Evolutionary conservation across 345 rosid genomes (phyloP).

Genomic region (Bruguiera sexangula): DNA sequence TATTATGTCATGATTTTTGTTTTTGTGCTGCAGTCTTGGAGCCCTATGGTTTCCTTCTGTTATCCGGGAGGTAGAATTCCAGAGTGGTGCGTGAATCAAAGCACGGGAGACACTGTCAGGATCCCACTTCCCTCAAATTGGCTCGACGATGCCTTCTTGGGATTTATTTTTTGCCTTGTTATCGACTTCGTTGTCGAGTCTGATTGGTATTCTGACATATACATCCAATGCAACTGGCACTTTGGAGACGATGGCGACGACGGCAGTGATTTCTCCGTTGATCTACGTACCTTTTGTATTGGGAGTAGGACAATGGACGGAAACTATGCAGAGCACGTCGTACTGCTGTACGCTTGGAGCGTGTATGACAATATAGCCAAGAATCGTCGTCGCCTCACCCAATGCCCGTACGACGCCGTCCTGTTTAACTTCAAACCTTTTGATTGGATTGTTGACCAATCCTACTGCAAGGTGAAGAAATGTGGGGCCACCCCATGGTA

Average conservation of each 20-base stretch:
- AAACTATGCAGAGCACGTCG: too few relatives aligned
- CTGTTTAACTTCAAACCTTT: slow-evolving; percentile 11
- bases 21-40: too few relatives aligned
- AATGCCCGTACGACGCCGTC: not conserved
- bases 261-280: too few relatives aligned
- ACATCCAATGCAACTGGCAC: too few relatives aligned
- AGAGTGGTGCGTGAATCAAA: slow-evolving; percentile 7
- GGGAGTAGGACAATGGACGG: too few relatives aligned
- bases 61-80: slow-evolving; percentile 15
- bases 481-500: not conserved
- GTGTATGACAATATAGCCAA: not conserved
- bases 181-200: too few relatives aligned
- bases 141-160: not conserved
- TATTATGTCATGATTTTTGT: too few relatives aligned
- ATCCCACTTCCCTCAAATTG: slow-evolving; percentile 10
- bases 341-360: too few relatives aligned
- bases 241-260: too few relatives aligned
- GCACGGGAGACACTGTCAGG: not conserved
- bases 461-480: not conserved
- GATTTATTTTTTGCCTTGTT: not conserved
- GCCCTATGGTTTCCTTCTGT: not conserved
- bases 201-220: too few relatives aligned
- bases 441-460: too few relatives aligned
- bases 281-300: too few relatives aligned
- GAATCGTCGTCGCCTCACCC: not conserved